phyloP scores from a whole-genome alignment of 2,329 filamentous ascomycete species.

The Colletotrichum sp. region DNA sequence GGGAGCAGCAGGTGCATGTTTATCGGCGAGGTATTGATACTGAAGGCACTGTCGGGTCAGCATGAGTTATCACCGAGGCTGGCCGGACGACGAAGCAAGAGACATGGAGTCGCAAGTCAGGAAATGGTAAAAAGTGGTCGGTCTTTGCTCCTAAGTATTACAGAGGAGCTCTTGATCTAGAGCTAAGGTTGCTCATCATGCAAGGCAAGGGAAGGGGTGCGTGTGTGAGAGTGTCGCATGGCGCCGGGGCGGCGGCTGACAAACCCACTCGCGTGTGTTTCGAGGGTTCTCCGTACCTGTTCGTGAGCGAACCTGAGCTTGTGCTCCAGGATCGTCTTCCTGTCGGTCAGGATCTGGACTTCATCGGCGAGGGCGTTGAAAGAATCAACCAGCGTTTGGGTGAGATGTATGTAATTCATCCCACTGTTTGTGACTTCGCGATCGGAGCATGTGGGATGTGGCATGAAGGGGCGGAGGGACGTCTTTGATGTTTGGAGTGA shows the following conservation, averaged over 20 bases:
- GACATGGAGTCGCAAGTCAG: slow-evolving; percentile 36
- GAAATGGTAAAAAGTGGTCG: slow-evolving; percentile 55
- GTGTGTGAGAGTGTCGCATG: slow-evolving; percentile 6
- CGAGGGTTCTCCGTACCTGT: slow-evolving; percentile 54
- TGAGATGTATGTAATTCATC: slow-evolving; percentile 49
- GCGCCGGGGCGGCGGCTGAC: slow-evolving; percentile 4
- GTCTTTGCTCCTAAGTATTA: slow-evolving; percentile 58
- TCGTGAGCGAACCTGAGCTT: slow-evolving; percentile 71
- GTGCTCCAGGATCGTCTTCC: slow-evolving; percentile 69
- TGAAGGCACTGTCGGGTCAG: slow-evolving; percentile 33
- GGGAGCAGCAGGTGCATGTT: slow-evolving; percentile 68
- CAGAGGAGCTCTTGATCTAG: slow-evolving; percentile 77
- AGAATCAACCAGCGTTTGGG: slow-evolving; percentile 65
- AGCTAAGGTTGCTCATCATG: slow-evolving; percentile 69
- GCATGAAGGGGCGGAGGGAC: slow-evolving; percentile 13
- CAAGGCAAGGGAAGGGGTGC: slow-evolving; percentile 10
- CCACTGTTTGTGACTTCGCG: slow-evolving; percentile 29
- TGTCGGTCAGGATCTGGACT: slow-evolving; percentile 66
- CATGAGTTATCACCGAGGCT: neutral
- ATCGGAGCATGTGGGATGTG: slow-evolving; percentile 17
- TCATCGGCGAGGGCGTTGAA: slow-evolving; percentile 70
- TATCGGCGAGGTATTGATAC: slow-evolving; percentile 71
- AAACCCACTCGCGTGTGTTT: slow-evolving; percentile 12
- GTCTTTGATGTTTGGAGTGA: slow-evolving; percentile 12
- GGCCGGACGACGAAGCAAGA: slow-evolving; percentile 7